A percentile compares a stretch with the other conserved stretches of the same genome.
Evolutionary conservation across 352 stramenopile genomes (phyloP).

Genomic region (Phytophthora pseudosyringae): DNA sequence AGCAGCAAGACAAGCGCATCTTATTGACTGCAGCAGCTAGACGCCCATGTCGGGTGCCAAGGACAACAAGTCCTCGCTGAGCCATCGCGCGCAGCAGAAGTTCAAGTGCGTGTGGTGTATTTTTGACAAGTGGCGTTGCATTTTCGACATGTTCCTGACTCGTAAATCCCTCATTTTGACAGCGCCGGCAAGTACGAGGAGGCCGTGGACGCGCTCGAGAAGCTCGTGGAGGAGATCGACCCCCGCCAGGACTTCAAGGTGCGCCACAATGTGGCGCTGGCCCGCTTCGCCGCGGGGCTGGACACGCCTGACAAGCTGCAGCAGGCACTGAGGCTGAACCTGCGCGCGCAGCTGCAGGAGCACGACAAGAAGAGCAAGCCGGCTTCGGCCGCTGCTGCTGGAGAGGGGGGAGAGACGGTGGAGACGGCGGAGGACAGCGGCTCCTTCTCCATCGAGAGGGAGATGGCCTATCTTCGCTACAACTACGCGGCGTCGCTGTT

Average conservation of each 20-base stretch:
- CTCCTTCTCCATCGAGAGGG: conserved; percentile 77
- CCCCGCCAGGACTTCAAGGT: conserved; percentile 81
- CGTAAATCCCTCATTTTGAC: conserved; percentile 5
- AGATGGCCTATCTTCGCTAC: conserved; percentile 90
- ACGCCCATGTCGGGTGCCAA: conserved; percentile 71
- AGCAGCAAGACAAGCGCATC: conserved; percentile 11
- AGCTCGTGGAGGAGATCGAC: conserved; percentile 84
- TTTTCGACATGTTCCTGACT: conserved; percentile 11
- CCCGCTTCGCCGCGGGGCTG: conserved; percentile 68
- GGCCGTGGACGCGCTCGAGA: conserved; percentile 82
- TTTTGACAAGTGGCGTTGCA: conserved; percentile 3
- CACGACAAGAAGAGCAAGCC: conserved; percentile 39
- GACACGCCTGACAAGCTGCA: conserved; percentile 78
- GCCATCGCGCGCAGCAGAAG: conserved; percentile 87
- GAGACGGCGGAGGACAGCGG: conserved; percentile 30
- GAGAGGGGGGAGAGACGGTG: conserved; percentile 28
- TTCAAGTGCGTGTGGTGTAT: conserved; percentile 70
- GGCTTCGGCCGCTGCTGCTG: not conserved
- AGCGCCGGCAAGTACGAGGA: conserved; percentile 88
- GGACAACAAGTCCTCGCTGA: conserved; percentile 89
- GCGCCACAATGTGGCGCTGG: conserved; percentile 85
- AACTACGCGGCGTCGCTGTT: conserved; percentile 91
- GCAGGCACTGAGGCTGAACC: conserved; percentile 65
- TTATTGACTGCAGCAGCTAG: conserved; percentile 16
- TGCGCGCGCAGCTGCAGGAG: conserved; percentile 74